A percentile compares a stretch with the other conserved stretches of the same genome.
Conservation (phyloP, 2,329 filamentous ascomycete genomes). For the Cytospora paraplurivora region DNA sequence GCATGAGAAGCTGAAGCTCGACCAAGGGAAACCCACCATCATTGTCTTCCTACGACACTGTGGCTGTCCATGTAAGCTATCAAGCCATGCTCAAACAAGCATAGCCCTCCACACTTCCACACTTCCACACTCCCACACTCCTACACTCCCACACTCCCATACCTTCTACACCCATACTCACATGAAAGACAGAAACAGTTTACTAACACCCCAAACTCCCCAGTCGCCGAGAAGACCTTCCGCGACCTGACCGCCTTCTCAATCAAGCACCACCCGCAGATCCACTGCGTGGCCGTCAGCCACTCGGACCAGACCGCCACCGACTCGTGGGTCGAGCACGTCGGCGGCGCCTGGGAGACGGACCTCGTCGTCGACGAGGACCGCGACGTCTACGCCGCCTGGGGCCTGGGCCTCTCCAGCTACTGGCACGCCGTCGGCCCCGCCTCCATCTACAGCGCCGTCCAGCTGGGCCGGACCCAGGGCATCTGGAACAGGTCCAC, state of each 20-base stretch:
- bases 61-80: constrained; percentile 68
- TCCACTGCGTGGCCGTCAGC: constrained; percentile 64
- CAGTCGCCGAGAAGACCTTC: constrained; percentile 71
- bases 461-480: constrained; percentile 60
- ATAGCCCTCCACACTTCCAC: too few relatives aligned
- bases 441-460: constrained; percentile 57
- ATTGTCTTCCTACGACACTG: constrained; percentile 72
- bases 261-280: constrained; percentile 46
- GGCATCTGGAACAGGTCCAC: constrained; percentile 67
- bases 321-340: constrained; percentile 57
- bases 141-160: neutral
- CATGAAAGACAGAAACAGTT: neutral
- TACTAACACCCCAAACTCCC: constrained; percentile 8
- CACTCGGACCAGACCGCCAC: constrained; percentile 58
- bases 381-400: constrained; percentile 62
- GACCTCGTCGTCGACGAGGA: constrained; percentile 62
- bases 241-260: constrained; percentile 55
- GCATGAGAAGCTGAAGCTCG: constrained; percentile 54
- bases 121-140: neutral
- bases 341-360: constrained; percentile 60
- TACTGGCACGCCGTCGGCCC: constrained; percentile 66
- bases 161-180: neutral
- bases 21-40: constrained; percentile 57
- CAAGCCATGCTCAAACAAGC: too few relatives aligned
- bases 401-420: constrained; percentile 64